These are phyloP conservation scores for Juglanconis juglandina DNA, from an alignment of 2,329 filamentous ascomycete genomes.

Conservation along the genomic window DNA sequence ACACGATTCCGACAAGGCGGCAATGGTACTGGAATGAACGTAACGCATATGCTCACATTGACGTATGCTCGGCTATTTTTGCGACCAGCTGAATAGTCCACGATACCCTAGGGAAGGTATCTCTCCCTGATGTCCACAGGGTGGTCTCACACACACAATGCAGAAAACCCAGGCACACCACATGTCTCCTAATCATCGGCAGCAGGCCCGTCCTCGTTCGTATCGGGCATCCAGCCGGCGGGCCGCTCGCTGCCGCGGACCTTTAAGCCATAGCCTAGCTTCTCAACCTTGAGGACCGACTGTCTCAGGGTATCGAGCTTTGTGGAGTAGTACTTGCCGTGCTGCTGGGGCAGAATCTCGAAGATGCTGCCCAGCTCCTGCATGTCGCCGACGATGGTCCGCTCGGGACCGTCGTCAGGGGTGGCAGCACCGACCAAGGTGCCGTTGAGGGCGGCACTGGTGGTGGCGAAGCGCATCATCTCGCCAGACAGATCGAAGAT, in stretches of 20 bases:
- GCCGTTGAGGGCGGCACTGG: slow-evolving; percentile 74
- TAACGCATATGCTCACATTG: too few species aligned
- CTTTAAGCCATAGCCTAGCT: slow-evolving; percentile 79
- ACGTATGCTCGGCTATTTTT: too few species aligned
- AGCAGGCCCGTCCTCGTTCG: slow-evolving; percentile 34
- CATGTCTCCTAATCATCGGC: slow-evolving; percentile 1
- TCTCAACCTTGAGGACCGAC: slow-evolving; percentile 93
- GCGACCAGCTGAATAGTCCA: background rate
- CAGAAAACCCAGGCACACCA: background rate
- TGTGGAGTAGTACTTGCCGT: slow-evolving; percentile 58
- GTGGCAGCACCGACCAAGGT: slow-evolving; percentile 35
- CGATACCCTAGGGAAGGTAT: background rate
- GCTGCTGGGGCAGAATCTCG: slow-evolving; percentile 65
- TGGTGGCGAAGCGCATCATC: slow-evolving; percentile 94
- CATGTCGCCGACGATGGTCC: slow-evolving; percentile 75
- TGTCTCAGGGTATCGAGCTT: slow-evolving; percentile 85
- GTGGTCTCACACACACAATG: background rate
- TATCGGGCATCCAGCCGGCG: slow-evolving; percentile 86
- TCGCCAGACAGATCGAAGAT: slow-evolving; percentile 93
- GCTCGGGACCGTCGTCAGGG: slow-evolving; percentile 25
- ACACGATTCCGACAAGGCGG: too few species aligned
- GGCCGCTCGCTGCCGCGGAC: slow-evolving; percentile 86
- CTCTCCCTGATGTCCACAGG: background rate
- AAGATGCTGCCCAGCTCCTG: slow-evolving; percentile 73
- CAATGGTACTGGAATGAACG: too few species aligned